Percentiles rank a stretch among this genome's conserved stretches.
These are phyloP conservation scores for Tilletia setariae DNA, from an alignment of 1,284 basidiomycete species.

Conservation along the genomic window DNA sequence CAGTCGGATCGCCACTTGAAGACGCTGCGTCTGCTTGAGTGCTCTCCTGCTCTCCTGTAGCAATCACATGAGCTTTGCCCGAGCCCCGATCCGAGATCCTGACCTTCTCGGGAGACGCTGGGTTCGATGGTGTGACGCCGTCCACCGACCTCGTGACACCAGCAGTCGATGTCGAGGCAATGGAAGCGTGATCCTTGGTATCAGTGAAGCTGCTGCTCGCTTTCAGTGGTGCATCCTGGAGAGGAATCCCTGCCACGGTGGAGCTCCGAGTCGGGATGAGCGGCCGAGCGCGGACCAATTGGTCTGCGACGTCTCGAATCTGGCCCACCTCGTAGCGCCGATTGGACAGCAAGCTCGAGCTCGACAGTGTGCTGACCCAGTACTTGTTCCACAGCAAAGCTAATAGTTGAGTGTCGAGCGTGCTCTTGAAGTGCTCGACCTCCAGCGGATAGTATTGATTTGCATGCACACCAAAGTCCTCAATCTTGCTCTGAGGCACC, in stretches of 20 bases:
- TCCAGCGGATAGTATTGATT: conserved; percentile 91
- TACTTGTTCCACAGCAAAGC: conserved; percentile 97
- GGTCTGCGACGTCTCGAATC: conserved; percentile 79
- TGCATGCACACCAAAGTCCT: conserved; percentile 78
- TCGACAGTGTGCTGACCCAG: conserved; percentile 92
- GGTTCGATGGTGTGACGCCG: neutral
- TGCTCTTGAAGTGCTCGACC: conserved; percentile 89
- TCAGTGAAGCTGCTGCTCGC: too few species aligned
- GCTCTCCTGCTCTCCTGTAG: too few species aligned
- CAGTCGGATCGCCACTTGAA: too few species aligned
- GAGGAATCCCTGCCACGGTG: conserved; percentile 1
- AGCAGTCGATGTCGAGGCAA: too few species aligned
- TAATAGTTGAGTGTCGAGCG: conserved; percentile 77
- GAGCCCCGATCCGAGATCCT: neutral
- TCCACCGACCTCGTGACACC: neutral
- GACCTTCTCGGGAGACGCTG: neutral
- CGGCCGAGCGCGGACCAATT: conserved; percentile 60
- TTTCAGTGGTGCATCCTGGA: too few species aligned
- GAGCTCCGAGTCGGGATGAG: conserved; percentile 3
- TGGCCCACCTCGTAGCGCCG: conserved; percentile 86
- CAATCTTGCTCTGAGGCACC: conserved; percentile 67
- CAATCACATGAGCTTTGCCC: conserved; percentile 7
- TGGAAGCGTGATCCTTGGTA: too few species aligned
- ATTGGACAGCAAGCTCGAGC: conserved; percentile 85
- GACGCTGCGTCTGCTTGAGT: too few species aligned